Percentiles rank a stretch among this genome's conserved stretches.
phyloP scores from a whole-genome alignment of 257 asterid genomes.

The Solanum rostratum region DNA sequence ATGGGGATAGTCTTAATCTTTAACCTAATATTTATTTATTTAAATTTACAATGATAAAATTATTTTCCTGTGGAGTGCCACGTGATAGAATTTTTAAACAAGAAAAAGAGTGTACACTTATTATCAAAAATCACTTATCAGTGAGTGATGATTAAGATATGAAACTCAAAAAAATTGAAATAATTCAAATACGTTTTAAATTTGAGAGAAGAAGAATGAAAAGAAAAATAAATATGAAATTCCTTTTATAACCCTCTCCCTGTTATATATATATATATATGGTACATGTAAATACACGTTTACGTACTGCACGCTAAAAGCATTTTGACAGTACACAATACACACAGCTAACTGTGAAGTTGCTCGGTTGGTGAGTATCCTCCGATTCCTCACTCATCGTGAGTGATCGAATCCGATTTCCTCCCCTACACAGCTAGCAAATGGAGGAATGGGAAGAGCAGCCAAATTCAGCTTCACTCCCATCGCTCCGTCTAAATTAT shows the following conservation, averaged over 20 bases:
- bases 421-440: not conserved
- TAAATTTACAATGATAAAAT: too few relatives aligned
- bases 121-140: too few relatives aligned
- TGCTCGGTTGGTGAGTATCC: not conserved
- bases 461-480: not conserved
- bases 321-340: not conserved
- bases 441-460: not conserved
- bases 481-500: slow-evolving; percentile 9
- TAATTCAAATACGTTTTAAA: too few relatives aligned
- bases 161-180: too few relatives aligned
- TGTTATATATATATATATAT: not conserved
- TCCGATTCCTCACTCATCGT: rapidly evolving
- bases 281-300: not conserved
- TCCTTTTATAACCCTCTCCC: not conserved
- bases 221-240: not conserved
- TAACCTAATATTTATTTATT: too few relatives aligned
- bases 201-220: not conserved
- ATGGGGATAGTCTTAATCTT: too few relatives aligned
- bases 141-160: too few relatives aligned
- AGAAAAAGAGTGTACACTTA: too few relatives aligned
- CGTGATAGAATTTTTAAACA: too few relatives aligned
- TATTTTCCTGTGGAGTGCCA: too few relatives aligned
- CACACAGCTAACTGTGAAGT: not conserved
- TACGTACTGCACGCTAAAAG: not conserved
- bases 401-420: not conserved